phyloP scores from a whole-genome alignment of 371 early-diverging fungal species.

The Mucor sp. region DNA sequence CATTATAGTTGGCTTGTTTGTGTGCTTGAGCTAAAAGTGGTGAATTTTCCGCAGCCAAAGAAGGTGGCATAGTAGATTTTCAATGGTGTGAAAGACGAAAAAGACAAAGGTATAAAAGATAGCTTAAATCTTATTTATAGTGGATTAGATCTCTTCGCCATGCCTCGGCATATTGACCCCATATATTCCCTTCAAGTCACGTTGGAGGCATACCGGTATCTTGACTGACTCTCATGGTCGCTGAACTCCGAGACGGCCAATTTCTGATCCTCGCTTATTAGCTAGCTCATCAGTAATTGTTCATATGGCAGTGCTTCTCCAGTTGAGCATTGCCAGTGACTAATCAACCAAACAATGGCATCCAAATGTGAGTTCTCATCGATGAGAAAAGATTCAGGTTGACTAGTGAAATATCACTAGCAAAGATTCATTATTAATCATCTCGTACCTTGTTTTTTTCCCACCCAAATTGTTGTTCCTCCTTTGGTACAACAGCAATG shows the following conservation, averaged over 20 bases:
- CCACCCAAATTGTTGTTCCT: neutral
- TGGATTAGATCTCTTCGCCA: neutral
- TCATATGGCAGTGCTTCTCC: neutral
- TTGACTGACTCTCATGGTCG: neutral
- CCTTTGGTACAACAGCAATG: neutral
- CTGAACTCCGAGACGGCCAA: neutral
- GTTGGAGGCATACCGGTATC: neutral
- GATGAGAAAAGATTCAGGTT: neutral
- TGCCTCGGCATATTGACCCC: neutral
- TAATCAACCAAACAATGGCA: neutral
- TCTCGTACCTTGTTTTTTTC: conserved; percentile 1
- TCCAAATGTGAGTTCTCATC: too few species aligned
- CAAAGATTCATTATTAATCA: neutral
- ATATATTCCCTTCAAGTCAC: neutral
- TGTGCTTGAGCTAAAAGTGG: conserved; percentile 2
- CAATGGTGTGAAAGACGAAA: neutral
- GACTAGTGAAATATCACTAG: neutral
- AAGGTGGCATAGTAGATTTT: neutral
- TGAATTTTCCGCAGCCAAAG: conserved; percentile 8
- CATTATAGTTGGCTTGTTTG: neutral
- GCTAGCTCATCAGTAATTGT: neutral
- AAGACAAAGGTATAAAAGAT: neutral
- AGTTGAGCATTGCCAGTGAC: neutral
- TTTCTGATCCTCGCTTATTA: neutral
- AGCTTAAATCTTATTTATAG: neutral